Percentiles rank a stretch among this genome's conserved stretches.
Evolutionary conservation across 495 filamentous ascomycete genomes (phyloP).

Genomic region (Penicillium flavigenum): DNA sequence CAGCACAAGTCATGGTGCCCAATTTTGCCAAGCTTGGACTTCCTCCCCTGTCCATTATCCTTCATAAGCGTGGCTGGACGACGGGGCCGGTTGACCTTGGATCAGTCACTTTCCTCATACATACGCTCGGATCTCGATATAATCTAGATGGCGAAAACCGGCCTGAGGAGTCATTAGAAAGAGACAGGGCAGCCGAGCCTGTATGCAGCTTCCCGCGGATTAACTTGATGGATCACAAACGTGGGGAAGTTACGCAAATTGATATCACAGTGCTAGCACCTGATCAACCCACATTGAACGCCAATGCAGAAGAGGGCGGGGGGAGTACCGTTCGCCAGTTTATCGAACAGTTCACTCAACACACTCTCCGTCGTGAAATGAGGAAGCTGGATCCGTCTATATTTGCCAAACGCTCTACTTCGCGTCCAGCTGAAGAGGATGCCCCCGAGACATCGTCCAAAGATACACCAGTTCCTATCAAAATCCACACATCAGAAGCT

Average conservation of each 20-base stretch:
- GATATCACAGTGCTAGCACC: slow-evolving; percentile 61
- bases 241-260: slow-evolving; percentile 55
- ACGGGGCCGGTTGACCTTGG: slow-evolving; percentile 57
- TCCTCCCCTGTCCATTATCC: slow-evolving; percentile 51
- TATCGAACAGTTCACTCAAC: slow-evolving; percentile 14
- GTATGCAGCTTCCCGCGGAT: slow-evolving; percentile 38
- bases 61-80: slow-evolving; percentile 68
- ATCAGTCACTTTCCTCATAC: slow-evolving; percentile 56
- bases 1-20: slow-evolving; percentile 71
- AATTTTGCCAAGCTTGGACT: slow-evolving; percentile 64
- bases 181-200: background rate
- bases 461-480: slow-evolving; percentile 37
- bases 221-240: slow-evolving; percentile 26
- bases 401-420: slow-evolving; percentile 3
- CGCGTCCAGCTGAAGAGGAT: background rate
- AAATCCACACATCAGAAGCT: slow-evolving; percentile 53
- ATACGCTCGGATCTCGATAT: slow-evolving; percentile 41
- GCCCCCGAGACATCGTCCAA: background rate
- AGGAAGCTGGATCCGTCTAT: slow-evolving; percentile 13
- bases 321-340: slow-evolving; percentile 15
- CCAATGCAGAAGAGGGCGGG: background rate
- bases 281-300: slow-evolving; percentile 19
- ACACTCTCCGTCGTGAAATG: slow-evolving; percentile 13
- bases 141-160: background rate
- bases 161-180: background rate